Evolutionary conservation across 2,329 filamentous ascomycete species (phyloP), one percentile per base, ranked within the genome.

Genomic region (Lachnellula willkommii): DNA sequence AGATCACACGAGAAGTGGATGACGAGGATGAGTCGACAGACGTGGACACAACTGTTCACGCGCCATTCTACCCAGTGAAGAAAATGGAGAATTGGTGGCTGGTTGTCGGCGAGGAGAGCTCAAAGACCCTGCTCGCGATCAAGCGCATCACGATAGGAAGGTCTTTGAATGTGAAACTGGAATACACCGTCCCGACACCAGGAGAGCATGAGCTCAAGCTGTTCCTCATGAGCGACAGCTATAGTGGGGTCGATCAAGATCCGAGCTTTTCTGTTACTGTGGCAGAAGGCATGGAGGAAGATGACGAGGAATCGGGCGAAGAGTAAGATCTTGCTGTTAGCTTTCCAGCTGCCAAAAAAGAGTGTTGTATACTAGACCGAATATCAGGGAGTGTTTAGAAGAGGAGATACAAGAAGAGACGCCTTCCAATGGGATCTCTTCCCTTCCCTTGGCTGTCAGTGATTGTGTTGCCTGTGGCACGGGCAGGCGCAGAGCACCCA

Each of bases 51-150:
- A 87, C 85, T 1, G 95, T 97, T 2, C 92, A 97, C 70, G 92
- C 93, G 51, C 94, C 94, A 0, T 99, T 97, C 79, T 99, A 94
- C 70, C 92, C 94, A 1, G 78, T 73, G 50, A 87, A 88, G 72
- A 99, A 99, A 80, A 87, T 90, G 77, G 94, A 99, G 79, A 96
- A 94, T 70, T 99, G 92, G 92, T 99, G 94, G 94, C 76, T 99
- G 54, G 90, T 99, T 20, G 90, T 99, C 36, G 93, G 92, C 32
- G 92, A 97, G 65, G 91, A 96, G 75, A 88, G 84, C 71, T 90
- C 88, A 42, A 93, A 90, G 77, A 92, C 81, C 61, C 77, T 99
- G 60, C 78, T 97, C 56, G 92, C 90, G 2, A 96, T 97, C 77
- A 99, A 97, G 80, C 84, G 93, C 64, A 87, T 99, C 58, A 95